phyloP scores from a whole-genome alignment of 768 basidiomycete genomes.

The Royoungia palumana region DNA sequence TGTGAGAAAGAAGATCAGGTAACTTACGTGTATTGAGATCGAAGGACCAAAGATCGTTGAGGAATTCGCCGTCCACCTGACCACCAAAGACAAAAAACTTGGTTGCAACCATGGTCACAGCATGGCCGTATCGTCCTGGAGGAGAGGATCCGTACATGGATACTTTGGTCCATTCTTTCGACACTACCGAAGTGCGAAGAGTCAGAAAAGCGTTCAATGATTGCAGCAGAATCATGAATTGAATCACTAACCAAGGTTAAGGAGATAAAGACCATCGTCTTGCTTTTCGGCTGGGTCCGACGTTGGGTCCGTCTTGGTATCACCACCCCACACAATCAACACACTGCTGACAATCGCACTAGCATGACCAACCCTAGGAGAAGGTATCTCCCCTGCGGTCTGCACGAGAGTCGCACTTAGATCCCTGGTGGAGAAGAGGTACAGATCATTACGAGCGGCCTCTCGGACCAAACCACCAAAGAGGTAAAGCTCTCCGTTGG shows the following conservation, averaged over 20 bases:
- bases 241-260: conserved; percentile 80
- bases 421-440: conserved; percentile 79
- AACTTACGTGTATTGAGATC: conserved; percentile 88
- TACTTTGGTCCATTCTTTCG: conserved; percentile 93
- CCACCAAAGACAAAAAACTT: conserved; percentile 96
- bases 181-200: conserved; percentile 47
- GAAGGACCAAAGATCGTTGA: conserved; percentile 95
- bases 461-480: conserved; percentile 97
- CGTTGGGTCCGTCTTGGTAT: conserved; percentile 78
- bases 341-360: conserved; percentile 95
- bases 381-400: conserved; percentile 85
- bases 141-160: conserved; percentile 74
- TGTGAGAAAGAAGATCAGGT: background rate
- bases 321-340: conserved; percentile 96
- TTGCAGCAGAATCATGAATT: background rate
- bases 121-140: conserved; percentile 91
- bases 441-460: conserved; percentile 86
- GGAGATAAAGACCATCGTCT: conserved; percentile 89
- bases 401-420: conserved; percentile 79
- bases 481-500: conserved; percentile 88
- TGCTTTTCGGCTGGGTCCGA: conserved; percentile 66
- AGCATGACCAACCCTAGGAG: conserved; percentile 92
- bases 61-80: conserved; percentile 90
- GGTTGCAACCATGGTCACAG: conserved; percentile 87
- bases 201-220: conserved; percentile 5